Evolutionary conservation across 768 basidiomycete species (phyloP), one percentile per base, ranked within the genome.

Genomic region (Boletus edulis): DNA sequence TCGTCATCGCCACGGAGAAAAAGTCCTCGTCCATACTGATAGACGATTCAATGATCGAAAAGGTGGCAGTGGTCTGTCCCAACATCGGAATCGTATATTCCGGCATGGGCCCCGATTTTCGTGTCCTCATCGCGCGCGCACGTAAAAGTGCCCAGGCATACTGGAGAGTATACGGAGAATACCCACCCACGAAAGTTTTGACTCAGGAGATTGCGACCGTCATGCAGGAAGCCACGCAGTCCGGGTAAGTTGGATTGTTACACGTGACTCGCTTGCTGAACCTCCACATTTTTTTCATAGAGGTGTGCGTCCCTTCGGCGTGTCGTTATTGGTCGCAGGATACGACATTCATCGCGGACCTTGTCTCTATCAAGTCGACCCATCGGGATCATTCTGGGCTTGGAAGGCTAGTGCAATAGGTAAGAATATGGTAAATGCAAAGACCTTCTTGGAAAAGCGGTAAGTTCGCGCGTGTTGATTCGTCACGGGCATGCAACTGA

Each of bases 401-500:
- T 99, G 97, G 97, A 99, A 99, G 71, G 97, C 97, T 9, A 96
- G 94, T 69, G 97, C 97, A 12, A 99, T 98, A 64, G 97, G 97
- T 39, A 99, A 99, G 78, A 98, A 98, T 74, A 98, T 98, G 94
- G 86, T 94, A 44, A 99, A 99, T 65, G 97, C 95, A 35, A 99
- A 99, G 76, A 99, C 97, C 9, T 99, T 99, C 75, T 74, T 99
- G 62, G 97, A 99, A 75, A 99, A 99, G 75, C 86, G 97, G 93
- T 94, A 62, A 66, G 85, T 74, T 60, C 57, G 53, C 46, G 57
- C 65, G 61, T 60, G 61, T 57, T 64, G 64, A 50, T 50, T 59
- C 55, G 60, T 52, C 61, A 62, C 44, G 55, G 47, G 52, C 56
- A 61, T 55, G 58, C 56, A 56, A 31, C 54, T 60, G 47, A 57